phyloP scores from a whole-genome alignment of 2,329 filamentous ascomycete species.

The Coniochaeta prunicola region DNA sequence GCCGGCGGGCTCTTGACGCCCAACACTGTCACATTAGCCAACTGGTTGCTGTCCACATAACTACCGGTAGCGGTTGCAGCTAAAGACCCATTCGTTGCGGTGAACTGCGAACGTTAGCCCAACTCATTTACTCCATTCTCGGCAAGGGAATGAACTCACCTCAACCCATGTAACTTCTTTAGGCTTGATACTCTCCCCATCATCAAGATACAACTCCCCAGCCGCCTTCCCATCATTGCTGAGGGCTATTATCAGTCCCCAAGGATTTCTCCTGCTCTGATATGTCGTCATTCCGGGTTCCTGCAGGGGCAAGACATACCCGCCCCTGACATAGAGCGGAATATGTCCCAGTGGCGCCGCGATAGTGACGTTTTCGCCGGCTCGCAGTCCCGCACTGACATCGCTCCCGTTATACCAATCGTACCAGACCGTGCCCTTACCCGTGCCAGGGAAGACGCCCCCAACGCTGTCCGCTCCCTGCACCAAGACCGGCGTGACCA shows the following conservation, averaged over 20 bases:
- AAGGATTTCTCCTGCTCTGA: conserved; percentile 55
- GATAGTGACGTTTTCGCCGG: conserved; percentile 32
- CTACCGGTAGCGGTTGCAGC: conserved; percentile 39
- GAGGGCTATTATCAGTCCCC: conserved; percentile 60
- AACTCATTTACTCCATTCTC: conserved; percentile 1
- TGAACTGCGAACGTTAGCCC: conserved; percentile 9
- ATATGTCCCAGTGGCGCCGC: conserved; percentile 56
- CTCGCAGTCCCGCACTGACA: conserved; percentile 26
- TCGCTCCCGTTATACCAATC: conserved; percentile 68
- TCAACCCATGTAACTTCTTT: conserved; percentile 47
- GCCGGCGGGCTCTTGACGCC: conserved; percentile 37
- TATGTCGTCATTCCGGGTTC: conserved; percentile 60
- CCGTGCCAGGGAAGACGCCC: conserved; percentile 64
- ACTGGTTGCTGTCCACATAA: conserved; percentile 47
- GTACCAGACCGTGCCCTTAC: conserved; percentile 54
- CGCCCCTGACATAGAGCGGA: conserved; percentile 64
- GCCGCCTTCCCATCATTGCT: conserved; percentile 44
- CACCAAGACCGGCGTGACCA: conserved; percentile 61
- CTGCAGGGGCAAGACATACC: conserved; percentile 59
- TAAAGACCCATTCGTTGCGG: conserved; percentile 30
- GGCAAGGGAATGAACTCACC: conserved; percentile 21
- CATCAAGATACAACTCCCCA: conserved; percentile 65
- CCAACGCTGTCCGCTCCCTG: conserved; percentile 54
- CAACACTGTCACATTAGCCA: conserved; percentile 57
- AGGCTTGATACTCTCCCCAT: conserved; percentile 60